phyloP scores from a whole-genome alignment of 164 flowering plant species.

The Tetracentron sinense region DNA sequence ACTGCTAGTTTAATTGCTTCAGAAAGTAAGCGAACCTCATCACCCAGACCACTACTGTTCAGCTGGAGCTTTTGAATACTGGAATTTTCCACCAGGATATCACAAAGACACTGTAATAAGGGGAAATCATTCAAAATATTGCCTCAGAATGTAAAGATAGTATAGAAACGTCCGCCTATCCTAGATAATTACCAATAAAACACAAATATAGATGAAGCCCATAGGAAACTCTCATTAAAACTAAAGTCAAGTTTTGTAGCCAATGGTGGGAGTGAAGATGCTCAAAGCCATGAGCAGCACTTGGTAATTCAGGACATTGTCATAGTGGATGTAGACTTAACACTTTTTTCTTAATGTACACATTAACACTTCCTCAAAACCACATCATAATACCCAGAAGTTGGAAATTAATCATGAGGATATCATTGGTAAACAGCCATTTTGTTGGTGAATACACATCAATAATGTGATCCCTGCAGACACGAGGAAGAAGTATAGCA shows the following conservation, averaged over 20 bases:
- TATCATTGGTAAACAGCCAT: too few species aligned
- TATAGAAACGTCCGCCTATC: background rate
- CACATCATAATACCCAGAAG: too few species aligned
- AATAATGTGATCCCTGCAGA: too few species aligned
- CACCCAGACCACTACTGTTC: conserved; percentile 77
- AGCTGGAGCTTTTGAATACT: conserved; percentile 80
- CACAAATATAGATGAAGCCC: background rate
- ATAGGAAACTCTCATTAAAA: background rate
- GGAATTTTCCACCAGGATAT: conserved; percentile 56
- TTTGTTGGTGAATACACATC: too few species aligned
- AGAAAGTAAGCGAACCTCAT: conserved; percentile 64
- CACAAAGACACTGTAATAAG: conserved; percentile 57
- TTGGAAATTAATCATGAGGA: too few species aligned
- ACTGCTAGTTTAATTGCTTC: background rate
- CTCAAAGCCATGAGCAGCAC: too few species aligned
- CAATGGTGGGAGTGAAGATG: background rate
- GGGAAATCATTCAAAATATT: background rate
- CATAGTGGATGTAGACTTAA: too few species aligned
- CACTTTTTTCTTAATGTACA: too few species aligned
- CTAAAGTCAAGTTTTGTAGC: background rate
- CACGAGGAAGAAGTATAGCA: too few species aligned
- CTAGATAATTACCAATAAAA: background rate
- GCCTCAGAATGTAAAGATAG: background rate
- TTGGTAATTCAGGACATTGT: too few species aligned
- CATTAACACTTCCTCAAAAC: too few species aligned